These are phyloP conservation scores for Colletotrichum tabaci DNA, from an alignment of 2,329 filamentous ascomycete species.

Conservation along the genomic window DNA sequence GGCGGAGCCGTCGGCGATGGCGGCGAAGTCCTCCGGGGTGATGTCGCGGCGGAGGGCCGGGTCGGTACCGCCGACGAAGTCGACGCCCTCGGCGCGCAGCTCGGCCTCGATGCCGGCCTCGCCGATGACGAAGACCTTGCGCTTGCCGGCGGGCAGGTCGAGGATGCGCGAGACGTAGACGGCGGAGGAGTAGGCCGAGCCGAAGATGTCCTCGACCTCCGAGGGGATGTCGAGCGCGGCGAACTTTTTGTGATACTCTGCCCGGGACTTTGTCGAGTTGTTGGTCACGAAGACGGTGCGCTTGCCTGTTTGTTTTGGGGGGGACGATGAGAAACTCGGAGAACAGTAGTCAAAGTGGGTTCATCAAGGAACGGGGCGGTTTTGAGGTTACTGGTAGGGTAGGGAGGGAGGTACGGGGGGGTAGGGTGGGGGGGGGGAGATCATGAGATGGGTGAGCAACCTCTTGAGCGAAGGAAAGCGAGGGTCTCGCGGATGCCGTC, in stretches of 20 bases:
- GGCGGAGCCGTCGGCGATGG: conserved; percentile 80
- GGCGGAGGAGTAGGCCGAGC: conserved; percentile 93
- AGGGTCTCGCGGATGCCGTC: conserved; percentile 89
- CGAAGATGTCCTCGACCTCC: conserved; percentile 91
- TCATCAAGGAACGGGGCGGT: not conserved
- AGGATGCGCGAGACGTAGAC: conserved; percentile 97
- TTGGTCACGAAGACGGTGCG: conserved; percentile 97
- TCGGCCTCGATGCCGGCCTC: conserved; percentile 94
- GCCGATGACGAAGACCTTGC: conserved; percentile 95
- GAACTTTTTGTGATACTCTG: conserved; percentile 94
- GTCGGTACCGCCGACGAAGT: conserved; percentile 90
- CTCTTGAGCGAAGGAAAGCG: conserved; percentile 84
- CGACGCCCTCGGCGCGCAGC: conserved; percentile 82
- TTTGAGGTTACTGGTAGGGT: not conserved
- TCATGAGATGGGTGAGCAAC: conserved; percentile 59
- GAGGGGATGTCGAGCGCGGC: conserved; percentile 84
- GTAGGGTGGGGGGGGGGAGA: not conserved
- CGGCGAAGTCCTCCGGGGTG: conserved; percentile 82
- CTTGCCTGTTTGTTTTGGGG: conserved; percentile 74
- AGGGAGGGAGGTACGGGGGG: not conserved
- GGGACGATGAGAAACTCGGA: conserved; percentile 18
- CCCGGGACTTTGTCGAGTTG: conserved; percentile 96
- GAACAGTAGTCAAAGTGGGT: not conserved
- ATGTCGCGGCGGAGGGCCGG: conserved; percentile 83
- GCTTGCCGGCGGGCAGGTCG: conserved; percentile 81